These are phyloP conservation scores for Phytopythium vexans DNA, from an alignment of 352 stramenopile species.

Conservation along the genomic window DNA sequence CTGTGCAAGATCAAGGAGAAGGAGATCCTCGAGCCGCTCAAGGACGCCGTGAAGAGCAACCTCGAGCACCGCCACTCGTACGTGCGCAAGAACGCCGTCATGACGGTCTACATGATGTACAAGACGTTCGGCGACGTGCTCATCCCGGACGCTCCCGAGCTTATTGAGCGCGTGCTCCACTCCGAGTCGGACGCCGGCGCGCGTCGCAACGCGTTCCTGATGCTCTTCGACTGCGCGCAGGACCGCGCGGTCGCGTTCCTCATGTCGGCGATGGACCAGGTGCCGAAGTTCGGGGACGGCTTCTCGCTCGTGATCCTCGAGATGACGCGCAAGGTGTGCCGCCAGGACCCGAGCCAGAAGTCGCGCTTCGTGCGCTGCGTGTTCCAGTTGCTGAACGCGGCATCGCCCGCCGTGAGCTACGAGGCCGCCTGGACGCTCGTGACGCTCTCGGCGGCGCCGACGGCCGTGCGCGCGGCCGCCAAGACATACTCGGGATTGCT, in stretches of 20 bases:
- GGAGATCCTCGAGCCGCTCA: slow-evolving; percentile 91
- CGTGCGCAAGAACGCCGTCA: slow-evolving; percentile 98
- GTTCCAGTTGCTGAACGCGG: slow-evolving; percentile 96
- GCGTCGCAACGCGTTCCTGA: slow-evolving; percentile 98
- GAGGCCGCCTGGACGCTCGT: slow-evolving; percentile 99
- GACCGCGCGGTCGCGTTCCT: slow-evolving; percentile 97
- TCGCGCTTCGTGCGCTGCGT: slow-evolving; percentile 98
- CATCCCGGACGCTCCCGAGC: slow-evolving; percentile 97
- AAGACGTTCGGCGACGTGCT: slow-evolving; percentile 93
- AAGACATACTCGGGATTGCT: slow-evolving; percentile 98
- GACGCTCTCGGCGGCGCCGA: slow-evolving; percentile 97
- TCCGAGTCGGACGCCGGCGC: slow-evolving; percentile 94
- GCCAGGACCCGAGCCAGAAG: slow-evolving; percentile 97
- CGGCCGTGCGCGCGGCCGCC: slow-evolving; percentile 95
- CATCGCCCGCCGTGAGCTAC: slow-evolving; percentile 93
- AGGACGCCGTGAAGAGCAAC: slow-evolving; percentile 94
- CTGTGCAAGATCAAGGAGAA: slow-evolving; percentile 99
- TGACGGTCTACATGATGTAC: slow-evolving; percentile 98
- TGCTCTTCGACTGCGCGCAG: slow-evolving; percentile 99
- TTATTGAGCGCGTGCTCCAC: slow-evolving; percentile 95
- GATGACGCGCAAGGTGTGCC: slow-evolving; percentile 98
- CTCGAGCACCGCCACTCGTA: slow-evolving; percentile 98
- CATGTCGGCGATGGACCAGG: slow-evolving; percentile 96
- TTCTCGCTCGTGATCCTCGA: slow-evolving; percentile 99
- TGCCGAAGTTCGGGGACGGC: slow-evolving; percentile 94